phyloP scores from a whole-genome alignment of 257 asterid genomes.

The Salvia rosmarinus region DNA sequence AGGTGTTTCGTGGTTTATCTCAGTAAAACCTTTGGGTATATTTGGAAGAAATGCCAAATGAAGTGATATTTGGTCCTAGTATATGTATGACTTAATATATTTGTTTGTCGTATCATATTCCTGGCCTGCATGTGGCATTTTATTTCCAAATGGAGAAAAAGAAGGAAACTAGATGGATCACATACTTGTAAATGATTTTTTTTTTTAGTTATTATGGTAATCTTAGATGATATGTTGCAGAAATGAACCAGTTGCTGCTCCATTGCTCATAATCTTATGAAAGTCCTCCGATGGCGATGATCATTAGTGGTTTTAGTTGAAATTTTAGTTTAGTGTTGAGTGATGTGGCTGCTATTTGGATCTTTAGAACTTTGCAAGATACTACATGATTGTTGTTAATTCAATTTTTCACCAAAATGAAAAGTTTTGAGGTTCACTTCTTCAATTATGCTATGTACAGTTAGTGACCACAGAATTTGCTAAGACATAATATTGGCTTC shows the following conservation, averaged over 20 bases:
- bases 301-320: slow-evolving; percentile 2
- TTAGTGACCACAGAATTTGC: neutral
- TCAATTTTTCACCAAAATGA: neutral
- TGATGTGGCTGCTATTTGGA: slow-evolving; percentile 10
- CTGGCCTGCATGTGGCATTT: no score
- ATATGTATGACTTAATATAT: neutral
- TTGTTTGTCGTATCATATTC: neutral
- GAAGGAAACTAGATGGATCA: neutral
- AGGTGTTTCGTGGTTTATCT: neutral
- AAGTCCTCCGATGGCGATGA: neutral
- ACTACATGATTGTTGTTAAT: neutral
- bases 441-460: neutral
- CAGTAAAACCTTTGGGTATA: neutral
- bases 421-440: neutral
- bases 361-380: neutral
- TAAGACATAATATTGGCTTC: neutral
- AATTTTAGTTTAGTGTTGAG: neutral
- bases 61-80: no score
- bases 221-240: neutral
- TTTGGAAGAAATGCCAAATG: neutral
- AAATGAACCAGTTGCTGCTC: slow-evolving; percentile 17
- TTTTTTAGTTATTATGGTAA: slow-evolving; percentile 1
- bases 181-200: neutral
- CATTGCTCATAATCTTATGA: slow-evolving; percentile 1
- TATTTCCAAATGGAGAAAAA: neutral